phyloP scores from a whole-genome alignment of 441 rosid species.

The Erysimum cheiri region DNA sequence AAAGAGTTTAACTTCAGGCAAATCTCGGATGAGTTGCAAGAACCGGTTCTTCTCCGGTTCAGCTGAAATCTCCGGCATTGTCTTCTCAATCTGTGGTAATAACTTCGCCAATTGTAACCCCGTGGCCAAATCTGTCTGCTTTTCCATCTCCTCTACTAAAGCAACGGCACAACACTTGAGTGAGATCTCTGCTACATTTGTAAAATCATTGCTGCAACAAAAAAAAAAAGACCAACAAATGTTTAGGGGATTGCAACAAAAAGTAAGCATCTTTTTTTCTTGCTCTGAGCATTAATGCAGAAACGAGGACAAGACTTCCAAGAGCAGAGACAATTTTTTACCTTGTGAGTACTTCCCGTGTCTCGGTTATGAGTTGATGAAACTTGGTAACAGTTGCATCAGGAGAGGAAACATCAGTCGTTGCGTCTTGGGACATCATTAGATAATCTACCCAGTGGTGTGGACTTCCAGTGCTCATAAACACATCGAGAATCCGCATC shows the following conservation, averaged over 20 bases:
- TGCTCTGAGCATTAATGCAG: neutral
- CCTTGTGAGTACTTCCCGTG: constrained; percentile 75
- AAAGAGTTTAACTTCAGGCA: constrained; percentile 81
- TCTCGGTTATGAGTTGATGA: constrained; percentile 85
- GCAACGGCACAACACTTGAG: constrained; percentile 58
- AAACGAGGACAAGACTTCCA: neutral
- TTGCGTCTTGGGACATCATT: constrained; percentile 66
- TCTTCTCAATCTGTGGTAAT: constrained; percentile 74
- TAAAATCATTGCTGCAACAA: constrained; percentile 68
- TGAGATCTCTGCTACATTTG: constrained; percentile 56
- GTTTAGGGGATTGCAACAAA: constrained; percentile 15
- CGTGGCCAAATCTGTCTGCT: constrained; percentile 43
- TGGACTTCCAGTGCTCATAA: constrained; percentile 76
- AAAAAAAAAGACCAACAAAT: neutral
- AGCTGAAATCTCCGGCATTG: constrained; percentile 52
- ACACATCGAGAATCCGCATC: constrained; percentile 68
- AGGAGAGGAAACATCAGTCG: constrained; percentile 35
- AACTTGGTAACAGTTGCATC: constrained; percentile 53
- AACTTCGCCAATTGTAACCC: constrained; percentile 83
- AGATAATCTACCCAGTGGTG: constrained; percentile 76
- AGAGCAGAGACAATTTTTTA: constrained; percentile 33
- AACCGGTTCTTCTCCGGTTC: constrained; percentile 70
- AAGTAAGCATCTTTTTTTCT: neutral
- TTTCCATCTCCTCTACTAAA: constrained; percentile 58
- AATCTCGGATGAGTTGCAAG: constrained; percentile 53